These are phyloP conservation scores for Aspergillus taichungensis DNA, from an alignment of 495 filamentous ascomycete genomes.

Conservation along the genomic window DNA sequence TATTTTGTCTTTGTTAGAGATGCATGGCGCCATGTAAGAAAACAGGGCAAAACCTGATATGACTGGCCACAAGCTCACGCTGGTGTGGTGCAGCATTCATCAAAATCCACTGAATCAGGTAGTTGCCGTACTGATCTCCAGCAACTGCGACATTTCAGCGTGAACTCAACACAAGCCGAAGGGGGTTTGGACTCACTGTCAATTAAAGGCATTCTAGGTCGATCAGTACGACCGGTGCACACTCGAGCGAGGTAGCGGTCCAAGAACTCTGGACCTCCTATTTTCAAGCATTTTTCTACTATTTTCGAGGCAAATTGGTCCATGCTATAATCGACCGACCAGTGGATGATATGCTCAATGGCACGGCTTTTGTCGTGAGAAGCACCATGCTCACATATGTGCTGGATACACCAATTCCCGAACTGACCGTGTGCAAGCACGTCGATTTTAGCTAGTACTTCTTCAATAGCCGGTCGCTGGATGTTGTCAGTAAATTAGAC, in stretches of 20 bases:
- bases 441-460: constrained; percentile 88
- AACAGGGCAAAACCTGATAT: constrained; percentile 55
- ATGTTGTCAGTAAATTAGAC: constrained; percentile 24
- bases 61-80: constrained; percentile 82
- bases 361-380: constrained; percentile 86
- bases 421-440: constrained; percentile 97
- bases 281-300: constrained; percentile 97
- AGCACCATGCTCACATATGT: constrained; percentile 95
- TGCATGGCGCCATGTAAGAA: neutral
- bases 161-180: neutral
- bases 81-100: constrained; percentile 79
- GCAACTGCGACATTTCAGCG: constrained; percentile 52
- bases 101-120: constrained; percentile 93
- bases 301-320: constrained; percentile 99
- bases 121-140: constrained; percentile 97
- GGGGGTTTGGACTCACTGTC: constrained; percentile 56
- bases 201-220: constrained; percentile 92
- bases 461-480: constrained; percentile 91
- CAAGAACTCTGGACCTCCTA: constrained; percentile 84
- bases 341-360: constrained; percentile 87
- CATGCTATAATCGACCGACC: constrained; percentile 94
- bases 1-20: constrained; percentile 10
- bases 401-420: constrained; percentile 99
- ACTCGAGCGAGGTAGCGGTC: constrained; percentile 88
- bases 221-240: constrained; percentile 81